These are phyloP conservation scores for Acidiella bohemica DNA, from an alignment of 495 filamentous ascomycete genomes.

Conservation along the genomic window DNA sequence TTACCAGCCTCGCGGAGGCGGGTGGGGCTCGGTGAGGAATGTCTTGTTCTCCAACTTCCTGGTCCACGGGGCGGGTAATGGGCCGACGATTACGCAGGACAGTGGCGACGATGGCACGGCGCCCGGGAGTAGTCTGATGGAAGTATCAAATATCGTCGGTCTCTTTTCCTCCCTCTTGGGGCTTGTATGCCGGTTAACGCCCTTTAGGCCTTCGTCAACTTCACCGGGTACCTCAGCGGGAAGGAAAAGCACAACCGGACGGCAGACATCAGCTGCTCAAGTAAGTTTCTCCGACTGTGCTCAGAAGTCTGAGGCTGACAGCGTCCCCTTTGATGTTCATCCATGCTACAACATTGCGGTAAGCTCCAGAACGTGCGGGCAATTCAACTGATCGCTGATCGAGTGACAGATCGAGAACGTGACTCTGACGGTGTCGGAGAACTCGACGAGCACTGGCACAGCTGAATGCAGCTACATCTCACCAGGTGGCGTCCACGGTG, in stretches of 20 bases:
- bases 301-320: neutral
- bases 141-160: constrained; percentile 37
- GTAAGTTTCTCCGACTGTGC: constrained; percentile 28
- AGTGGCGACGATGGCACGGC: constrained; percentile 41
- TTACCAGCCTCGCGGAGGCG: constrained; percentile 36
- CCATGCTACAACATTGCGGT: constrained; percentile 16
- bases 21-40: constrained; percentile 41
- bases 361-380: no score
- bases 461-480: constrained; percentile 7
- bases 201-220: constrained; percentile 43
- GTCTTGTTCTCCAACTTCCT: constrained; percentile 42
- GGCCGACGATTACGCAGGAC: constrained; percentile 35
- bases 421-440: constrained; percentile 3
- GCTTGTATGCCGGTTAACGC: no score
- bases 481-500: constrained; percentile 13
- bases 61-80: constrained; percentile 32
- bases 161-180: no score
- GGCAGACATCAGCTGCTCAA: constrained; percentile 36
- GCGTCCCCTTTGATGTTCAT: neutral
- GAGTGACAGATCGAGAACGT: no score
- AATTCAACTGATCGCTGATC: no score
- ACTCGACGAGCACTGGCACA: constrained; percentile 11
- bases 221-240: constrained; percentile 39
- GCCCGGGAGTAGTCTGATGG: constrained; percentile 37
- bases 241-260: constrained; percentile 21